Evolutionary conservation across 2,329 filamentous ascomycete species (phyloP).

Genomic region (Fusarium graminum): DNA sequence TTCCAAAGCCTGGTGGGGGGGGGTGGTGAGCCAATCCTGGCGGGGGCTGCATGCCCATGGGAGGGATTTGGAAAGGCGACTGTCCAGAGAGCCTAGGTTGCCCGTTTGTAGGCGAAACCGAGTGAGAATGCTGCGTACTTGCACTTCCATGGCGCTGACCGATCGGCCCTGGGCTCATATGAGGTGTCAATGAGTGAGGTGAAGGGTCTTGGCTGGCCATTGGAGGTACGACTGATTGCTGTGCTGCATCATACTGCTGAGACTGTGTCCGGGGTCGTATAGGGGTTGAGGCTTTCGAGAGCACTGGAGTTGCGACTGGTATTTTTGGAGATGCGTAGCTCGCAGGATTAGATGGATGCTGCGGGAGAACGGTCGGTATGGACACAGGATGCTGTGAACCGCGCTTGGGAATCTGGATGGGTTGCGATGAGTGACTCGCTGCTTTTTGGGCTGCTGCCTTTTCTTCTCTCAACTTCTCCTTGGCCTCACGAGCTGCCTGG

Average conservation of each 20-base stretch:
- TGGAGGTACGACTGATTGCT: conserved; percentile 65
- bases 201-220: conserved; percentile 69
- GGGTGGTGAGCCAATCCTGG: conserved; percentile 55
- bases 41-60: conserved; percentile 66
- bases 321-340: conserved; percentile 83
- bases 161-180: conserved; percentile 74
- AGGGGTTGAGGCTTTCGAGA: conserved; percentile 86
- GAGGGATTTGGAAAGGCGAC: conserved; percentile 65
- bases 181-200: conserved; percentile 72
- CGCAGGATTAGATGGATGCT: conserved; percentile 69
- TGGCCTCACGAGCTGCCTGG: conserved; percentile 62
- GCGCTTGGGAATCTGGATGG: conserved; percentile 56
- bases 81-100: conserved; percentile 54
- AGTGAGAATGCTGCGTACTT: conserved; percentile 53
- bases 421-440: conserved; percentile 55
- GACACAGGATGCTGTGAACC: conserved; percentile 56
- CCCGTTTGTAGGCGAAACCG: conserved; percentile 69
- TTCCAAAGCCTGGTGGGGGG: conserved; percentile 66
- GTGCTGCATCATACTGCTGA: conserved; percentile 82
- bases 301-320: conserved; percentile 80
- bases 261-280: conserved; percentile 81
- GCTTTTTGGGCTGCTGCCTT: conserved; percentile 54
- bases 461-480: conserved; percentile 78
- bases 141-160: conserved; percentile 74
- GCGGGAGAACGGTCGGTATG: conserved; percentile 66